Conservation (phyloP, 352 stramenopile species). For the Pythium folliculosum region DNA sequence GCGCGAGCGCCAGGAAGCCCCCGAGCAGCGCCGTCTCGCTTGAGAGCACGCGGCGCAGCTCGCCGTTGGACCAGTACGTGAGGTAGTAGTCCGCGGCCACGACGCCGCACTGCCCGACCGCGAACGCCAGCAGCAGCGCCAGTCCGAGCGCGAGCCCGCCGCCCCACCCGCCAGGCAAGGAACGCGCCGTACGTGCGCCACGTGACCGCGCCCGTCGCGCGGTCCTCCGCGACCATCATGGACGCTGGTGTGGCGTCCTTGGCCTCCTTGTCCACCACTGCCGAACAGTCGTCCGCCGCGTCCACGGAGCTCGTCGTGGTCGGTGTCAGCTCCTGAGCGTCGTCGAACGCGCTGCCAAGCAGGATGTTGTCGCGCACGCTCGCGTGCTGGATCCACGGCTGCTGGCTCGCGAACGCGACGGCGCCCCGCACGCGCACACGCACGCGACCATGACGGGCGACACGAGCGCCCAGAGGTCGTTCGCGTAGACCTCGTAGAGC, state of each 20-base stretch:
- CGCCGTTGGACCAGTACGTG: slow-evolving; percentile 45
- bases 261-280: no score
- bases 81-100: slow-evolving; percentile 60
- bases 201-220: slow-evolving; percentile 20
- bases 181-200: slow-evolving; percentile 51
- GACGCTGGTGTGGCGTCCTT: slow-evolving; percentile 30
- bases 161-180: slow-evolving; percentile 29
- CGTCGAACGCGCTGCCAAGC: slow-evolving; percentile 52
- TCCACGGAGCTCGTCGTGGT: slow-evolving; percentile 43
- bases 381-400: slow-evolving; percentile 91
- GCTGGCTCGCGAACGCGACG: slow-evolving; percentile 66
- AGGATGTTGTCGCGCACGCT: slow-evolving; percentile 92
- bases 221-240: slow-evolving; percentile 32
- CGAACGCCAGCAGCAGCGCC: slow-evolving; percentile 32
- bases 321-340: no score
- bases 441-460: slow-evolving; percentile 46
- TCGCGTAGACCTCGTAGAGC: slow-evolving; percentile 48
- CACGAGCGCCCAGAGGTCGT: slow-evolving; percentile 49
- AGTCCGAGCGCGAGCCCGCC: slow-evolving; percentile 25
- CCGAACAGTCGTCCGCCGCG: no score
- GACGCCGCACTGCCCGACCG: slow-evolving; percentile 39
- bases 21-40: slow-evolving; percentile 38
- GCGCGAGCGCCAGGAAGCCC: slow-evolving; percentile 43
- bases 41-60: slow-evolving; percentile 23
- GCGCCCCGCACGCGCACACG: slow-evolving; percentile 51